phyloP scores from a whole-genome alignment of 139 green algal genomes.

The Diplosphaera chodatii region DNA sequence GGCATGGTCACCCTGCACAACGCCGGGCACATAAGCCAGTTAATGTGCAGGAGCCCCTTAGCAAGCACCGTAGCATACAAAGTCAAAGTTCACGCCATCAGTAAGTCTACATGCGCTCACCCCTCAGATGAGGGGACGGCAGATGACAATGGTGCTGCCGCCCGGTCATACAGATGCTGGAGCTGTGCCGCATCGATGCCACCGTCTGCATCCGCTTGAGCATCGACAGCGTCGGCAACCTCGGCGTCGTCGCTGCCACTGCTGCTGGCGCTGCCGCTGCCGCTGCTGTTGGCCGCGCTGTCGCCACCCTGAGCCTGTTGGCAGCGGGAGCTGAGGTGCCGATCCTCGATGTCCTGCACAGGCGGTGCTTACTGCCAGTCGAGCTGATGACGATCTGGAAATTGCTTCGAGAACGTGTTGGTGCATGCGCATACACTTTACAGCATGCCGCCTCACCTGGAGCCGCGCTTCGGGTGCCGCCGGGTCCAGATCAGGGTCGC shows the following conservation, averaged over 20 bases:
- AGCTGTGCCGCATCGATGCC: neutral
- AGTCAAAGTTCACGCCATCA: too few relatives aligned
- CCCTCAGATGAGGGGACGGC: neutral
- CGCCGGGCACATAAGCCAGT: too few relatives aligned
- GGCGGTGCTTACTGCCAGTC: too few relatives aligned
- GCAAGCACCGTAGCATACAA: too few relatives aligned
- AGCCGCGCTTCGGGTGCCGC: constrained; percentile 37
- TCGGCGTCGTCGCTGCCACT: constrained; percentile 21
- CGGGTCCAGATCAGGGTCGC: constrained; percentile 19
- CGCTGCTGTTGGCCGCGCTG: neutral
- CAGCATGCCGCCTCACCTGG: constrained; percentile 32
- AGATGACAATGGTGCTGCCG: neutral
- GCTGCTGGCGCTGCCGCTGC: constrained; percentile 6
- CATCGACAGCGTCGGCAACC: constrained; percentile 6
- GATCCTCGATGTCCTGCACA: neutral
- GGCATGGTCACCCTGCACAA: constrained; percentile 3
- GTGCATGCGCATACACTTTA: neutral
- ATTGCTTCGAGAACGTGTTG: too few relatives aligned
- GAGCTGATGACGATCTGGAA: too few relatives aligned
- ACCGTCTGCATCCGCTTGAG: neutral
- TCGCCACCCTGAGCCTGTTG: constrained; percentile 3
- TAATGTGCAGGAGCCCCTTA: too few relatives aligned
- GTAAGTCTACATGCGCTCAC: neutral
- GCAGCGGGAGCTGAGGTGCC: neutral
- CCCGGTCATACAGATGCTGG: neutral